Conservation (phyloP, 192 early-diverging fungal genomes). For the Pilaira anomala region DNA sequence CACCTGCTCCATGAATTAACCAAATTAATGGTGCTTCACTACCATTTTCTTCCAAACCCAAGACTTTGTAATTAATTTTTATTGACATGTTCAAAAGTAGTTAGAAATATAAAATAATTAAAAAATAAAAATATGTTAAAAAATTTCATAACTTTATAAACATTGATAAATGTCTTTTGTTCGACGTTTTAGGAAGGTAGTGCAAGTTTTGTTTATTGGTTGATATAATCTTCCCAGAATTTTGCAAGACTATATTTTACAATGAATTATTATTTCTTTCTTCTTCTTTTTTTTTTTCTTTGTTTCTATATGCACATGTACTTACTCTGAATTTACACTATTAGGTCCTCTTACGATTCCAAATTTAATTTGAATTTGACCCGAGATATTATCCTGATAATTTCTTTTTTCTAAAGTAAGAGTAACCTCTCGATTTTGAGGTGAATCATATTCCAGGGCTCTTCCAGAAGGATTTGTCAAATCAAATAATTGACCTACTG, state of each 20-base stretch:
- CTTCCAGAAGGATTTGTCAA: conserved; percentile 16
- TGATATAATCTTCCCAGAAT: conserved; percentile 2
- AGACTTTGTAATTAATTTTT: not conserved
- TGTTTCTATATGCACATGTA: not conserved
- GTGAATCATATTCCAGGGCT: conserved; percentile 2
- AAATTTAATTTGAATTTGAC: conserved; percentile 31
- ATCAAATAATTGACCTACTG: conserved; percentile 41
- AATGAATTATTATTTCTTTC: no score
- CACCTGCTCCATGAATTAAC: conserved; percentile 30
- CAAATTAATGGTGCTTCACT: not conserved
- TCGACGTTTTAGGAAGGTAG: conserved; percentile 10
- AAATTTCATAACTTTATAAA: not conserved
- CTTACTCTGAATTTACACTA: conserved; percentile 4
- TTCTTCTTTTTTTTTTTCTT: no score
- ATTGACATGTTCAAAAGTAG: not conserved
- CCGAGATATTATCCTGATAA: conserved; percentile 31
- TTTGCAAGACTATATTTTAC: conserved; percentile 2
- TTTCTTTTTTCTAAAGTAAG: conserved; percentile 27
- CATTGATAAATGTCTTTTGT: conserved; percentile 10
- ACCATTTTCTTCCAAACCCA: not conserved
- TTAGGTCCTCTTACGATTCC: conserved; percentile 20
- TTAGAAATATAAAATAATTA: not conserved
- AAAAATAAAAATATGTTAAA: not conserved
- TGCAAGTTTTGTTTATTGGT: not conserved
- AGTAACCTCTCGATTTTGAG: conserved; percentile 17